These are phyloP conservation scores for Cladosporium sp. DNA, from an alignment of 2,329 filamentous ascomycete genomes.

Conservation along the genomic window DNA sequence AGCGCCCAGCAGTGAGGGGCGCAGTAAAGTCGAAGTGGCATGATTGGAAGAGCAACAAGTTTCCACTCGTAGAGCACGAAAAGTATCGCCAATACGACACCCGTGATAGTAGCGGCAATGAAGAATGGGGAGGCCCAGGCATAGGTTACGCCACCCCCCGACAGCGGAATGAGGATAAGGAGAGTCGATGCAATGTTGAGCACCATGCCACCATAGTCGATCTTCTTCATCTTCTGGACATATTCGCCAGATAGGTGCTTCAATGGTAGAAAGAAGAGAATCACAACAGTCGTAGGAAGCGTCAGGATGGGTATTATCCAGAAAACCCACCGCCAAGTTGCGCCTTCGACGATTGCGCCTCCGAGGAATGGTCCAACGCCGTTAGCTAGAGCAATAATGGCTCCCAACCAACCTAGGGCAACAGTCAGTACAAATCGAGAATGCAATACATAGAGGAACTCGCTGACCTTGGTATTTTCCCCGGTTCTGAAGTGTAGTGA, in stretches of 20 bases:
- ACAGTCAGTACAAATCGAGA: not conserved
- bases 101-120: constrained; percentile 7
- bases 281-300: constrained; percentile 13
- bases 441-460: no score
- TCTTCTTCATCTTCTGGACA: constrained; percentile 27
- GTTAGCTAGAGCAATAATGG: constrained; percentile 42
- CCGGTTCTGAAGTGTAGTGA: constrained; percentile 47
- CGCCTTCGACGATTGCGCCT: constrained; percentile 30
- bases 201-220: constrained; percentile 9
- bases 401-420: constrained; percentile 22
- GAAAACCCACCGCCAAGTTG: constrained; percentile 12
- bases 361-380: constrained; percentile 42
- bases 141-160: constrained; percentile 8
- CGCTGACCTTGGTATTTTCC: constrained; percentile 37
- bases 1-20: constrained; percentile 9
- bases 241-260: constrained; percentile 24
- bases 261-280: constrained; percentile 15
- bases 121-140: constrained; percentile 10
- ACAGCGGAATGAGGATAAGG: constrained; percentile 5
- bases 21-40: constrained; percentile 9
- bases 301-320: constrained; percentile 14
- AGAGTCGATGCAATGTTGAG: constrained; percentile 11
- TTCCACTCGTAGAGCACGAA: constrained; percentile 14
- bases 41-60: constrained; percentile 8
- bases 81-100: constrained; percentile 6